Evolutionary conservation across 2,329 filamentous ascomycete species (phyloP).

Genomic region (Talaromyces islandicus): DNA sequence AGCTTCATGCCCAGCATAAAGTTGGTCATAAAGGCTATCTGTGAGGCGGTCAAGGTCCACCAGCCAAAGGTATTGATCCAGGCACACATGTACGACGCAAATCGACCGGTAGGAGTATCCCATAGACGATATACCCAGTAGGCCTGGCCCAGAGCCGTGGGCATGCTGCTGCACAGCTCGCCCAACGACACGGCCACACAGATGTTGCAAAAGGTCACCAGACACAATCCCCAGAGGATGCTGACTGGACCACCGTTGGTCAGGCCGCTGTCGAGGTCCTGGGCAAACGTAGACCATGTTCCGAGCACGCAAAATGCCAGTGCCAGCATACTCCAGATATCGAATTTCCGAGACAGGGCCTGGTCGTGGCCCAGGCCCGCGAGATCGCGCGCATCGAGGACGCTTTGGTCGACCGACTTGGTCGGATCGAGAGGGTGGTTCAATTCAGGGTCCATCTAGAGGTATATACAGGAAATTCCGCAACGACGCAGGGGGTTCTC

Average conservation of each 20-base stretch:
- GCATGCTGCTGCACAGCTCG: slow-evolving; percentile 54
- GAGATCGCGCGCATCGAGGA: slow-evolving; percentile 37
- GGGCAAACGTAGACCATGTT: slow-evolving; percentile 54
- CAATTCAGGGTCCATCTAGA: slow-evolving; percentile 3
- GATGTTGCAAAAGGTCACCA: slow-evolving; percentile 49
- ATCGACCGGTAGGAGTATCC: slow-evolving; percentile 38
- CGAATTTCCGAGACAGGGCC: slow-evolving; percentile 44
- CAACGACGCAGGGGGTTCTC: not conserved
- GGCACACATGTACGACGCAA: slow-evolving; percentile 52
- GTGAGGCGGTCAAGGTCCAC: slow-evolving; percentile 52
- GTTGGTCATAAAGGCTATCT: slow-evolving; percentile 54
- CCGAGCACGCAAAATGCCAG: slow-evolving; percentile 54
- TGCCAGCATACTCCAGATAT: slow-evolving; percentile 52
- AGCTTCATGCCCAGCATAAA: slow-evolving; percentile 54
- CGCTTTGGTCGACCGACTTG: slow-evolving; percentile 21
- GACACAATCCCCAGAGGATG: slow-evolving; percentile 51
- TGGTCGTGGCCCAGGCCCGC: slow-evolving; percentile 39
- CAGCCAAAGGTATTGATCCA: slow-evolving; percentile 58
- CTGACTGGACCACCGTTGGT: slow-evolving; percentile 50
- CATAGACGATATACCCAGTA: slow-evolving; percentile 50
- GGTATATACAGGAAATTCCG: not conserved
- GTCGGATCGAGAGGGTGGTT: slow-evolving; percentile 6
- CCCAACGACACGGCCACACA: slow-evolving; percentile 52
- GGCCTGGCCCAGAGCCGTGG: slow-evolving; percentile 55
- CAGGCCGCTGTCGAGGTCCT: slow-evolving; percentile 47